Base-by-base conservation (phyloP, 352 stramenopile genomes). In the Sclerospora graminicola region DNA sequence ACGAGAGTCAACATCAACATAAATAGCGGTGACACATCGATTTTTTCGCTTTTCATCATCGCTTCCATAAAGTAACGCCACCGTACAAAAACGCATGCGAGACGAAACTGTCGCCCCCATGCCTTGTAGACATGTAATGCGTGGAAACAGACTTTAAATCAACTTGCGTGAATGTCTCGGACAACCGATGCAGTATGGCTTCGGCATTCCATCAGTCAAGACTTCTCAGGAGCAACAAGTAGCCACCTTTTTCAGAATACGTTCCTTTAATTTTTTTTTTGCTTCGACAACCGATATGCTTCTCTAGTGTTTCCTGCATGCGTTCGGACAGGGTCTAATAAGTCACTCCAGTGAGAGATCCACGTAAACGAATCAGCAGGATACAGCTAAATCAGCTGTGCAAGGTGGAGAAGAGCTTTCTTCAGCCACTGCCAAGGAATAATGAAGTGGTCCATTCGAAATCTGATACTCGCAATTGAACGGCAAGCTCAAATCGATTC, bases 241-340 rank as follows among this genome's bases (percentile, higher is more conserved):
- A 84, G 0, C 88, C 87, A 39, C 89, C 89, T 38, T 75, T 98
- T 98, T 87, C 91, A 97, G 8, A 98, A 60, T 14, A 82, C 72
- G 47, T 95, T n/a, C n/a, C n/a, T n/a, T n/a, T n/a, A n/a, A n/a
- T n/a, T n/a, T n/a, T 74, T 44, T 89, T 92, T 35, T 62, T 66
- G 2, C 69, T 54, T 1, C 54, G 42, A 19, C 75, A 83, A 3
- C 81, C 81, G 14, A 93, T 85, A 8, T 77, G 51, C 33, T 70
- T 71, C 19, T 75, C 59, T 32, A 93, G 89, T 18, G 68, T 78
- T 11, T 71, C 65, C 36, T 88, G 56, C 40, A 90, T 72, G 11
- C 81, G 73, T 16, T 90, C 65, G 0, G 52, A 49, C 78, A 90
- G 89, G n/a, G 39, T 89, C 74, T 9, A 70, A 39, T 18, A 89